A percentile compares a stretch with the other conserved stretches of the same genome.
Evolutionary conservation across 1,284 basidiomycete genomes (phyloP).

Genomic region (Boletellus sp.): DNA sequence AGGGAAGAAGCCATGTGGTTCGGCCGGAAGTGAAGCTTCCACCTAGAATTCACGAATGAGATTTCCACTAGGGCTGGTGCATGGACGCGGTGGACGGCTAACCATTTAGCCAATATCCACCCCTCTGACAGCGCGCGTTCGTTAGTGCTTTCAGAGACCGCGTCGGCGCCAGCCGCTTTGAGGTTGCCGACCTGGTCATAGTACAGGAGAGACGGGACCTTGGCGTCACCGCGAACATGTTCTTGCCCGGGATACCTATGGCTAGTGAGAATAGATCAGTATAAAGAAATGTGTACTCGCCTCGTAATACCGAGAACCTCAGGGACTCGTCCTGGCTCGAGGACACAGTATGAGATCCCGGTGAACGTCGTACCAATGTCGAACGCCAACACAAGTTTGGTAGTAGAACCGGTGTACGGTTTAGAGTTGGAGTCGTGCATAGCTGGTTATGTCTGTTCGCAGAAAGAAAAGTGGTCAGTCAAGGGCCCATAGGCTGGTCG

Average conservation of each 20-base stretch:
- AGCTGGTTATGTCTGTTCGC: no score
- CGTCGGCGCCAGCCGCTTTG: not conserved
- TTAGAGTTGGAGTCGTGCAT: no score
- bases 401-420: no score
- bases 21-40: constrained; percentile 22
- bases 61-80: no score
- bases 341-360: no score
- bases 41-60: constrained; percentile 32
- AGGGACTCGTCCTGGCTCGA: no score
- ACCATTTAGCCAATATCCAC: not conserved
- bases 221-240: not conserved
- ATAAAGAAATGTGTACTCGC: not conserved
- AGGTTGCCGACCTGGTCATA: not conserved
- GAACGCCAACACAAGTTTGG: no score
- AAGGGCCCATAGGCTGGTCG: no score
- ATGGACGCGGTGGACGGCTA: not conserved
- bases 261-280: not conserved
- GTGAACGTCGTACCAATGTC: no score
- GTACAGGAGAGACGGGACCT: constrained; percentile 1
- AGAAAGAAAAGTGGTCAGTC: no score
- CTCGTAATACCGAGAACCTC: no score
- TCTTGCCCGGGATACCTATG: not conserved
- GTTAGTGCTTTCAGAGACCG: not conserved
- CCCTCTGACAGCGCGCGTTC: not conserved
- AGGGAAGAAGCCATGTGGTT: constrained; percentile 17